Evolutionary conservation across 1,284 basidiomycete species (phyloP).

Genomic region (Sporisorium sorghi): DNA sequence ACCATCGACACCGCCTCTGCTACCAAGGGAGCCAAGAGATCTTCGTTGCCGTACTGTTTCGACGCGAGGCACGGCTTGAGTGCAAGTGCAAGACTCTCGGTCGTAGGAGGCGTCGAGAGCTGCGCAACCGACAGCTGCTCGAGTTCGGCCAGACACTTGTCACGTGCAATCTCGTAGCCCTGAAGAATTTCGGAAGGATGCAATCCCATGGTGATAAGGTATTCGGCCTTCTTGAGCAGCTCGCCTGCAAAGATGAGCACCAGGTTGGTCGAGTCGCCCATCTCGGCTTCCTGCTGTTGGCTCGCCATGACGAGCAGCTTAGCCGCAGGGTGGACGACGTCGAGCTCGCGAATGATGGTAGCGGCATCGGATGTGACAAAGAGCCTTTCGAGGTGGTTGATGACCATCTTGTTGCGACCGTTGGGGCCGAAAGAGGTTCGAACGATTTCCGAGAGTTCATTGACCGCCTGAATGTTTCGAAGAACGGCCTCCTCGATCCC

Average conservation of each 20-base stretch:
- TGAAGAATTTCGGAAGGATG: slow-evolving; percentile 90
- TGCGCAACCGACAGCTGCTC: slow-evolving; percentile 73
- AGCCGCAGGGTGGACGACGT: slow-evolving; percentile 97
- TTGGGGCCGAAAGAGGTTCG: slow-evolving; percentile 96
- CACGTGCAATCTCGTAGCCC: slow-evolving; percentile 93
- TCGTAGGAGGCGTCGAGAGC: slow-evolving; percentile 83
- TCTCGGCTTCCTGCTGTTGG: slow-evolving; percentile 94
- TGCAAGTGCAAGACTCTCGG: slow-evolving; percentile 80
- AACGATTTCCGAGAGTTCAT: slow-evolving; percentile 93
- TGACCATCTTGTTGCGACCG: slow-evolving; percentile 73
- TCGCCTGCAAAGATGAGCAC: slow-evolving; percentile 96
- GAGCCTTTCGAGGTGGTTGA: slow-evolving; percentile 84
- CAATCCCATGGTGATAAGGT: slow-evolving; percentile 92
- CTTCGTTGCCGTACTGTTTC: slow-evolving; percentile 96
- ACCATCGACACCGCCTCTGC: slow-evolving; percentile 82
- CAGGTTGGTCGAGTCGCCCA: slow-evolving; percentile 96
- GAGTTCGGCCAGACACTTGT: slow-evolving; percentile 86
- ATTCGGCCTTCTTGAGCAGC: slow-evolving; percentile 91
- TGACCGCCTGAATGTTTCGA: slow-evolving; percentile 94
- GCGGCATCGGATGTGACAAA: slow-evolving; percentile 99
- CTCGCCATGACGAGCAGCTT: slow-evolving; percentile 97
- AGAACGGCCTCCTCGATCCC: slow-evolving; percentile 87
- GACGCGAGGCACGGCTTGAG: slow-evolving; percentile 92
- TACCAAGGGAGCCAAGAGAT: slow-evolving; percentile 83
- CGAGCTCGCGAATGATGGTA: slow-evolving; percentile 97